Base-by-base conservation (phyloP, 2,329 filamentous ascomycete genomes). In the Fusarium foetens region DNA sequence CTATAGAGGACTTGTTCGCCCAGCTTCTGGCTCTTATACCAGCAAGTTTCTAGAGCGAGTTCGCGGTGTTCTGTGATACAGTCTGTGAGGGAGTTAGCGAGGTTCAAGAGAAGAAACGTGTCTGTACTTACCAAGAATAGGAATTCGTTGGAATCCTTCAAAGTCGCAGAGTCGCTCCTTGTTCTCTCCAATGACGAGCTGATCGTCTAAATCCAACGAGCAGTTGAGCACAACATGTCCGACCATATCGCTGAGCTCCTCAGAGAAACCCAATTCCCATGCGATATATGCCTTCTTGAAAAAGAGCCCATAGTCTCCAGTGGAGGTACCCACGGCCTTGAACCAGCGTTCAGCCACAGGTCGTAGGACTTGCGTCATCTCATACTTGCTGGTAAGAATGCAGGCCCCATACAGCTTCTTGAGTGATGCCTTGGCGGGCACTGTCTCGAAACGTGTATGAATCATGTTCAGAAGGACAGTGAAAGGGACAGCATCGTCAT, bases 321-420 rank as follows among this genome's bases (percentile, higher is more conserved):
- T 35, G 31, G 23, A 53, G 9, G 17, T 35, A 45, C 21, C 23
- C 23, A 66, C 29, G 4, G 31, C 38, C 21, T 53, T 39, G 41
- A 65, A 63, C 67, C 67, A 73, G 16, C 35, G 52, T 23, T 73
- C 60, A 19, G 71, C 70, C 27, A 73, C 54, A 16, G 74, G 46
- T 8, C 63, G 60, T 11, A 75, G 33, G 5, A 63, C 58, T 23
- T 61, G 54, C 13, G 60, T 45, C 72, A 70, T 68, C 11, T 60
- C 45, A 29, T 76, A 76, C 48, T 74, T 76, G 38, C 57, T 42
- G 23, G 55, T 64, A 11, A 76, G 36, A 13, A 59, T 19, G 7
- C 67, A 73, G 5, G 65, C 27, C 6, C 36, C 45, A 36, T 63
- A 73, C 13, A 71, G 45, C 11, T 66, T 53, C 13, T 66, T 33